Evolutionary conservation across 2,329 filamentous ascomycete species (phyloP), one percentile per base, ranked within the genome.

Genomic region (Hypoxylon sp.): DNA sequence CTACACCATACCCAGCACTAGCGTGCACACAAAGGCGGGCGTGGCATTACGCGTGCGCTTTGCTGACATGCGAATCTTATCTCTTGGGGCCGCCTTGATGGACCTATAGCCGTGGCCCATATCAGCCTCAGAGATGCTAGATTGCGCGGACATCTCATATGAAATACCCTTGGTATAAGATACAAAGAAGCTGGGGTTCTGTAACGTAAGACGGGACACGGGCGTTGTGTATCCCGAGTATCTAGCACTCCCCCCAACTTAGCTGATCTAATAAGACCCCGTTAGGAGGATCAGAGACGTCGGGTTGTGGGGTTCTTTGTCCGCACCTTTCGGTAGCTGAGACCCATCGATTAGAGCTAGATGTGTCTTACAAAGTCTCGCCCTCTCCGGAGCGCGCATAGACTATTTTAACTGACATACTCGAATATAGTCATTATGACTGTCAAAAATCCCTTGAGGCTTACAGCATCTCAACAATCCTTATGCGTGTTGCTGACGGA

Each of bases 1-100:
- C 52, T 43, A 43, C 38, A 43, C 38, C 50, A 17, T 14, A 19
- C 30, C 38, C 19, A 32, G 52, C 17, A 17, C 25, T 45, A 28
- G 17, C 17, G 11, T 17, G 19, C 38, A 21, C 38, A 43, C 36
- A 32, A 43, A 45, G 52, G 52, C 52, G 55, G 36, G 52, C 46
- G 17, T 52, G 49, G n/a, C 51, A 52, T 61, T 50, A 68, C 65
- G 65, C 61, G 46, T 56, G 65, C 23, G 38, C 11, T 19, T 11
- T 32, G 65, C 60, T 65, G 55, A 64, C 65, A 65, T 64, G 65
- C 52, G 61, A 50, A 65, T 52, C 53, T 50, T 64, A 63, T 64
- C 61, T 64, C 21, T 38, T 23, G 45, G 6, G 19, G 25, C 14
- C 13, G 5, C 43, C 28, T 10, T 25, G 7, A 34, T 38, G 32